These are phyloP conservation scores for Hanseniaspora lindneri DNA, from an alignment of 805 yeast genomes.

Conservation along the genomic window DNA sequence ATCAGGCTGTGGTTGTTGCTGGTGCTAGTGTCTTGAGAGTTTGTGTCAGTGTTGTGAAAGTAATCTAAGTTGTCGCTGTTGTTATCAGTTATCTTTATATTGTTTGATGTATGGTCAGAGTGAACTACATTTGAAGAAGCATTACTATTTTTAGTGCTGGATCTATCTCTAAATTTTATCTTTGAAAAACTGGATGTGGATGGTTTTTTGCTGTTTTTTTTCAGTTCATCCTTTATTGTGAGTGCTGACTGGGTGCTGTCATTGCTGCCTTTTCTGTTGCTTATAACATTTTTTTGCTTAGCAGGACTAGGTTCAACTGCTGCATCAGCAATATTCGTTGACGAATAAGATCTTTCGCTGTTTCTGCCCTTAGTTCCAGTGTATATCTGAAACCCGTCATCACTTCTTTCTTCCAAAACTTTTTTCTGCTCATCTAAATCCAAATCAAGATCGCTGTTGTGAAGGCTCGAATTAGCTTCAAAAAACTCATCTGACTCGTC, in stretches of 20 bases:
- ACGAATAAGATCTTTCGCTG: background rate
- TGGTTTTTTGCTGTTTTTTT: background rate
- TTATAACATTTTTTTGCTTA: background rate
- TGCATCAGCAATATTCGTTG: too few relatives aligned
- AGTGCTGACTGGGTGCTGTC: slow-evolving; percentile 12
- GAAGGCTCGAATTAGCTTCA: slow-evolving; percentile 14
- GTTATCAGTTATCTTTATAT: background rate
- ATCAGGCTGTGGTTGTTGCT: background rate
- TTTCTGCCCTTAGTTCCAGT: background rate
- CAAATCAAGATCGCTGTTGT: background rate
- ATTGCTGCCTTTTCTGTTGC: slow-evolving; percentile 5
- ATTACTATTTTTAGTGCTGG: slow-evolving; percentile 12
- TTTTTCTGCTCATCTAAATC: background rate
- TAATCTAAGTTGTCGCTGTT: background rate
- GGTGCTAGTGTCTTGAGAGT: background rate
- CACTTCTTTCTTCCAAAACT: background rate
- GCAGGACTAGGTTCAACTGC: too few relatives aligned
- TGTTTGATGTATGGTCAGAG: background rate
- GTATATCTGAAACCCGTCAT: background rate
- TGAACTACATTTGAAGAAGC: slow-evolving; percentile 10
- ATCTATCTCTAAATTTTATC: slow-evolving; percentile 15
- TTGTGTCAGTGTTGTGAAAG: background rate
- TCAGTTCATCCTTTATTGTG: background rate
- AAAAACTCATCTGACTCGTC: slow-evolving; percentile 12
- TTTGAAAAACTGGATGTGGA: slow-evolving; percentile 12